Base-by-base conservation (phyloP, 2,329 filamentous ascomycete species). In the Alternaria brassicae region DNA sequence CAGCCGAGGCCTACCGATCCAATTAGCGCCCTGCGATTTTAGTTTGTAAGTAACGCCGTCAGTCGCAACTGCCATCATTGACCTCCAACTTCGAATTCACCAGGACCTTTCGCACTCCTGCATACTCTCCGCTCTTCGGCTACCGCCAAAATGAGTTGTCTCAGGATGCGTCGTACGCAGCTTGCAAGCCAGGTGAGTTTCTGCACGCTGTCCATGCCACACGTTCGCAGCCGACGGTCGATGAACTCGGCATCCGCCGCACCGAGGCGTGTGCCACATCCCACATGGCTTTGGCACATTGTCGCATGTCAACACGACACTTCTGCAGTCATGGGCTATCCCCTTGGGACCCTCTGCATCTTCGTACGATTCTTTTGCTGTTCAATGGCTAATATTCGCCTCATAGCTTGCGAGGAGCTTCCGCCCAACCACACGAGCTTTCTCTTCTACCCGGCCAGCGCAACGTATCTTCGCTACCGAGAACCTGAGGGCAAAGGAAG, bases 401-500 rank as follows among this genome's bases (percentile, higher is more conserved):
- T 56, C 64, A 61, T 69, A 92, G 89, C 85, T 91, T 77, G 85
- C 87, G 67, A 85, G 85, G 74, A 80, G 83, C 70, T 79, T 88
- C 71, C 86, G 85, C 79, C 84, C 83, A 73, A 87, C 91, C 75
- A 84, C 85, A 75, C 87, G 93, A 81, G 84, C 88, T 61, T 98
- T 99, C 82, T 96, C 94, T 63, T 92, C 91, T 65, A 94, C 94
- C 65, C 88, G 89, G 75, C 88, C 91, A 69, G 90, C 88, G 73
- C 91, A 92, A 75, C 89, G 90, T 79, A 91, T 98, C 78, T 91
- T 96, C 79, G 89, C 91, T 72, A 94, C 90, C 81, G 87, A 89
- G 71, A 91, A 92, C 69, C 85, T 98, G 68, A 89, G 93, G 79
- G 95, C 94, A 58, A 97, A 96, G 84, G 93, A 97, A 84, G 93